Evolutionary conservation across 768 basidiomycete genomes (phyloP), one percentile per base, ranked within the genome.

Genomic region (Mycena vulgaris): DNA sequence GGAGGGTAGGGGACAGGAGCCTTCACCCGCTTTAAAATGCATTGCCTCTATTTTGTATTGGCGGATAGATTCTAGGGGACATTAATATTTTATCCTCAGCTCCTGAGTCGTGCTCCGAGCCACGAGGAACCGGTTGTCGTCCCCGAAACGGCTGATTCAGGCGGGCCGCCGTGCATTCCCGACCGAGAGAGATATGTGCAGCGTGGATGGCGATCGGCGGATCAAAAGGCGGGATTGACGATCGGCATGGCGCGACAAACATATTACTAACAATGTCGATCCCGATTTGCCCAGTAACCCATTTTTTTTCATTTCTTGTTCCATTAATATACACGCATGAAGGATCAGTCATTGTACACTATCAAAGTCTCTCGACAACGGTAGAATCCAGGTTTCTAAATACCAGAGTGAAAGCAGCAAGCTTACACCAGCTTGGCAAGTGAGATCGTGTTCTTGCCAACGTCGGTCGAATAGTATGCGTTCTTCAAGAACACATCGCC

Each of bases 401-500:
- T 58, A 56, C 47, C 30, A 17, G 35, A 66, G 64, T 45, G 52
- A 42, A 31, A 8, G 9, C 19, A 6, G 19, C 57, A 39, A 5
- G 8, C 17, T 68, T 61, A 72, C 14, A 57, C 59, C 25, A 72
- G 67, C 59, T 65, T 72, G 17, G 71, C 71, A 14, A 73, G 59
- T 28, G 58, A 58, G 27, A 73, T 42, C 17, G 49, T 25, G 63
- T 72, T 66, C 64, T 69, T 56, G 11, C 71, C 71, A 11, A 73
- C 59, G 61, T 70, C 72, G 5, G 68, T 69, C 28, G 31, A 60
- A 56, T 70, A 70, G 65, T 70, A 70, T 0, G 72, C 72, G 55
- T 66, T 66, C 61, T 70, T 62, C 17, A 66, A 19, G 55, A 66
- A 66, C 5, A 66, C 56, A 21, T 69, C 63, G 6, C 68, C 63